Evolutionary conservation across 108 stramenopile genomes (phyloP), one percentile per base, ranked within the genome.

Genomic region (Nannochloropsis salina): DNA sequence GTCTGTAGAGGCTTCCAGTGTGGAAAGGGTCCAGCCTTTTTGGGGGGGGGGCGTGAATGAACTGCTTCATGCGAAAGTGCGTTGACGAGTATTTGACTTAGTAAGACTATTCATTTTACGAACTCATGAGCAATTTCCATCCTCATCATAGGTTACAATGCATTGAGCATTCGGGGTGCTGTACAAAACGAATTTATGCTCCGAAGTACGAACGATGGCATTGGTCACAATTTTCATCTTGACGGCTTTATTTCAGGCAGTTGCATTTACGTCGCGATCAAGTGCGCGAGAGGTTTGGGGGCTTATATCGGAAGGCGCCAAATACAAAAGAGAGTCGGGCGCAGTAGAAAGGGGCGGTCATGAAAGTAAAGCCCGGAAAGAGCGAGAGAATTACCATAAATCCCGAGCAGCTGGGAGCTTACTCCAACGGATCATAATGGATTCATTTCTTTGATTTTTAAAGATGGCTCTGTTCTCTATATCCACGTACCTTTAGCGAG

Each of bases 101-200:
- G 31, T 31, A 31, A 31, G 31, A 31, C 31, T 31, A 0, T 31
- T 31, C 31, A 31, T 31, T 31, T 31, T 31, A 74, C 3, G 1
- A 74, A 74, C 61, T 74, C n/a, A 74, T n/a, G n/a, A 74, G 61
- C 61, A n/a, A 4, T n/a, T n/a, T n/a, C 1, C 61, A 74, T n/a
- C n/a, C n/a, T 74, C 61, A n/a, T 74, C 4, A 6, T 74, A 74
- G 61, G 61, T 74, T 74, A 74, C 61, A 74, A 74, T n/a, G 15
- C n/a, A n/a, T 74, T 15, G 20, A 74, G 61, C 61, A 15, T 74
- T 74, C n/a, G n/a, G 15, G 61, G 61, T n/a, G n/a, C n/a, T 15
- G n/a, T 74, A 74, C 15, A 74, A 74, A n/a, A n/a, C 61, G 61
- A 74, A 74, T 74, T n/a, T 74, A n/a, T 74, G 61, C 61, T 74